Evolutionary conservation across 345 rosid genomes (phyloP).

Genomic region (Garcia nutans): DNA sequence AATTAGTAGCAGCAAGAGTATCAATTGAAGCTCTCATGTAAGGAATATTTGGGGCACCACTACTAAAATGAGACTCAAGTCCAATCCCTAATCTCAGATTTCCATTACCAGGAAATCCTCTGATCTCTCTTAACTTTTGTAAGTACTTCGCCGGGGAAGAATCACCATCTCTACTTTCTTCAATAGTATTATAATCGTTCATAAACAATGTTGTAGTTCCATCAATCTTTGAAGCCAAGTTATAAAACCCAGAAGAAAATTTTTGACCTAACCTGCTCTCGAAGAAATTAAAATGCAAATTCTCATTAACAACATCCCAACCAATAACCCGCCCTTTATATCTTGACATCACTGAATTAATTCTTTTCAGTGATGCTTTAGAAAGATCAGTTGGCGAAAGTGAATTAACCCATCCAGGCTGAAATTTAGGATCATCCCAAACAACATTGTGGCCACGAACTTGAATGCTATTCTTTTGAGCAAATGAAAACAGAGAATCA

Average conservation of each 20-base stretch:
- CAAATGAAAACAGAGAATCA: slow-evolving; percentile 56
- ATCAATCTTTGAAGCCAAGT: slow-evolving; percentile 37
- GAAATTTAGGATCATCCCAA: slow-evolving; percentile 59
- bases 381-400: slow-evolving; percentile 39
- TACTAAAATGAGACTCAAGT: slow-evolving; percentile 59
- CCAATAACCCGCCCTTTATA: slow-evolving; percentile 55
- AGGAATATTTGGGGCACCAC: slow-evolving; percentile 43
- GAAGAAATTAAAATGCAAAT: slow-evolving; percentile 52
- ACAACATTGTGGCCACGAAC: slow-evolving; percentile 76
- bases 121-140: slow-evolving; percentile 45
- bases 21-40: slow-evolving; percentile 72
- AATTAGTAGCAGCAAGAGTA: slow-evolving; percentile 42
- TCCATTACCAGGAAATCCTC: too few species aligned
- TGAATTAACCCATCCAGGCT: slow-evolving; percentile 46
- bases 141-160: slow-evolving; percentile 44
- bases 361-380: slow-evolving; percentile 36
- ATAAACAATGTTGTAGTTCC: slow-evolving; percentile 41
- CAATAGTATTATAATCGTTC: slow-evolving; percentile 74
- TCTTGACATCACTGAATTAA: slow-evolving; percentile 45
- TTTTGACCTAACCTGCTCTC: slow-evolving; percentile 52
- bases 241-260: slow-evolving; percentile 35
- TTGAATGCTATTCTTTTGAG: slow-evolving; percentile 34
- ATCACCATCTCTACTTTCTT: slow-evolving; percentile 39
- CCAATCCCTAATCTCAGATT: slow-evolving; percentile 51
- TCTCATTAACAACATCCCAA: slow-evolving; percentile 85